Evolutionary conservation across 1,284 basidiomycete species (phyloP), one percentile per base, ranked within the genome.

Genomic region (Leccinum ponderosum): DNA sequence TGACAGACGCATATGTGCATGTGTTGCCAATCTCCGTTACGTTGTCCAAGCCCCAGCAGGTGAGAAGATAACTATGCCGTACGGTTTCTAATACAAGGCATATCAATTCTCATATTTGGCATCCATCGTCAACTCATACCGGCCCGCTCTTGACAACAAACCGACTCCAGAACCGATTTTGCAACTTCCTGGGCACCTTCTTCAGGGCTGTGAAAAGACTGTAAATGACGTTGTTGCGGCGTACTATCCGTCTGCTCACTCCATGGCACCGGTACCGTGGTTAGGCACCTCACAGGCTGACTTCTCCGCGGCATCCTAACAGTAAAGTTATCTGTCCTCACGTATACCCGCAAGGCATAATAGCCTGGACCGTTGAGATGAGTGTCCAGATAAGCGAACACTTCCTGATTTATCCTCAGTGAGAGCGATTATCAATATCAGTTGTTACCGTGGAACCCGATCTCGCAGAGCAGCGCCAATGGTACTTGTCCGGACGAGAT

Each of bases 21-120:
- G 15, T 51, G 22, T 44, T 31, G 51, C 59, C 20, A 57, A 60
- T n/a, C 37, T 22, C 31, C 50, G n/a, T 55, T 53, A 22, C 51
- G 54, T 47, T 54, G 31, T 31, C 55, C 62, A 53, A 52, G 31
- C 27, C 47, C 12, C 50, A 58, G 39, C 47, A 56, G 59, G 51
- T 59, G 62, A 61, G 59, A 68, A 60, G 54, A 52, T n/a, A 20
- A 4, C 9, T 0, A 65, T 70, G 69, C 68, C 70, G 69, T 70
- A 69, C 42, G 27, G 35, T 59, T 60, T 33, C 71, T 35, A 67
- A 67, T 70, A 73, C 61, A 62, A 69, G 69, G 22, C 56, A 73
- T 73, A 70, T 70, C 42, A 39, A 62, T 58, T 61, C 2, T 60
- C 66, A 5, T 60, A 72, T 71, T 61, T 68, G 51, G 70, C 42